Base-by-base conservation (phyloP, 2,329 filamentous ascomycete genomes). In the Ustilaginoidea virens region DNA sequence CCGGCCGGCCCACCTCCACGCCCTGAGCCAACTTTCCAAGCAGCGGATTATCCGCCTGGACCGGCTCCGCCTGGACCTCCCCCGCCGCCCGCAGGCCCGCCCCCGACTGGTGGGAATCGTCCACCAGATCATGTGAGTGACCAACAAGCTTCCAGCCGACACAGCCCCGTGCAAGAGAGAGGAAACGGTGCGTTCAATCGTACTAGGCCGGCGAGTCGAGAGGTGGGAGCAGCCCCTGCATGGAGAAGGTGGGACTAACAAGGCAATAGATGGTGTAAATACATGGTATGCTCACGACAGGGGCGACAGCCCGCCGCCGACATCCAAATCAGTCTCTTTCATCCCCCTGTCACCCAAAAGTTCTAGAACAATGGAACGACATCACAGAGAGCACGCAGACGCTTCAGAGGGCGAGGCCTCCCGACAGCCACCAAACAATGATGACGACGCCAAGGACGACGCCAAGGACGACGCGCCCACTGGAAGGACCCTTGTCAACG, bases 311-410 rank as follows among this genome's bases (percentile, higher is more conserved):
- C 24, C 26, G n/a, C 17, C 25, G 1, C 17, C 22, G 11, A 34
- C 37, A 8, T 34, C 49, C 14, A 63, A 63, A 34, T 56, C 57
- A 1, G 61, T 67, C 1, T 39, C 47, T 2, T 68, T 66, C 31
- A 52, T 56, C 3, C 63, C 63, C 1, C 41, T 68, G 23, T 67
- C 63, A 3, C 63, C 63, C 1, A 55, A 60, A 29, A 65, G 61
- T 11, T 56, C 56, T 0, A 53, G 46, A 31, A 63, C 61, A 0
- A 56, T 66, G 40, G 46, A 51, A 13, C 44, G 50, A 16, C 61
- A 63, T 33, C 53, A 43, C 22, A 42, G 43, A 19, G 45, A 51
- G 9, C 52, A 58, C 13, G 45, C 41, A 15, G 33, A 43, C n/a
- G 40, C 43, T 4, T 36, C 38, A 14, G 35, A 37, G 11, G 37